Evolutionary conservation across 192 early-diverging fungal species (phyloP).

Genomic region (Rhizophagus sp.): DNA sequence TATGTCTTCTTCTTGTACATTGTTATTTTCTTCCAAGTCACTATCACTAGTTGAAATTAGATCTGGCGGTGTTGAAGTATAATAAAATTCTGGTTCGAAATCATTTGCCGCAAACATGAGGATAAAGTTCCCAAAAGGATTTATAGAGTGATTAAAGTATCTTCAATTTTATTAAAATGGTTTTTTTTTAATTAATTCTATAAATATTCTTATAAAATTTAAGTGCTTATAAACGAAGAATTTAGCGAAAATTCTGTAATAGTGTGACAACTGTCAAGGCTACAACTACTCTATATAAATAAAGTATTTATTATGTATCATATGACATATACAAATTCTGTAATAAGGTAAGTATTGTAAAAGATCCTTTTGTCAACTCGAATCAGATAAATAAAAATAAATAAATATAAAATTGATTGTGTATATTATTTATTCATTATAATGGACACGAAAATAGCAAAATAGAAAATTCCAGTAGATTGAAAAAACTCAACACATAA

Average conservation of each 20-base stretch:
- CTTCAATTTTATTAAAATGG: background rate
- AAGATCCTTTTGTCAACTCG: background rate
- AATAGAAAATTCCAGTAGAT: too few species aligned
- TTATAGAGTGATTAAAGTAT: background rate
- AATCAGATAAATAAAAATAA: background rate
- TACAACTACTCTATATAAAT: background rate
- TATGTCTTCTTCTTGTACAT: constrained; percentile 4
- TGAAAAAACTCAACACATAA: too few species aligned
- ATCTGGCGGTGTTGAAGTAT: constrained; percentile 6
- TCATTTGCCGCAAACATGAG: constrained; percentile 19
- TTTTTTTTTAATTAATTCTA: background rate
- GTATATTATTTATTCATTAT: background rate
- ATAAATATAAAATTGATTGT: background rate
- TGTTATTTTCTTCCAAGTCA: constrained; percentile 10
- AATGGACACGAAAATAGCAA: too few species aligned
- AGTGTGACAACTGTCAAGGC: background rate
- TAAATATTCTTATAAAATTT: background rate
- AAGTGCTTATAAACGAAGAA: background rate
- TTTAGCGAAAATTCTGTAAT: background rate
- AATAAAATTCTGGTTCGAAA: constrained; percentile 3
- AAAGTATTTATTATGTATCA: background rate
- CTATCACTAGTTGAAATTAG: constrained; percentile 2
- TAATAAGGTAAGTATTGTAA: background rate
- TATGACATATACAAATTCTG: background rate
- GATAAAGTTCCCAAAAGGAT: background rate